Evolutionary conservation across 139 green algal species (phyloP), one percentile per base, ranked within the genome.

Genomic region (Tetraselmis chui): DNA sequence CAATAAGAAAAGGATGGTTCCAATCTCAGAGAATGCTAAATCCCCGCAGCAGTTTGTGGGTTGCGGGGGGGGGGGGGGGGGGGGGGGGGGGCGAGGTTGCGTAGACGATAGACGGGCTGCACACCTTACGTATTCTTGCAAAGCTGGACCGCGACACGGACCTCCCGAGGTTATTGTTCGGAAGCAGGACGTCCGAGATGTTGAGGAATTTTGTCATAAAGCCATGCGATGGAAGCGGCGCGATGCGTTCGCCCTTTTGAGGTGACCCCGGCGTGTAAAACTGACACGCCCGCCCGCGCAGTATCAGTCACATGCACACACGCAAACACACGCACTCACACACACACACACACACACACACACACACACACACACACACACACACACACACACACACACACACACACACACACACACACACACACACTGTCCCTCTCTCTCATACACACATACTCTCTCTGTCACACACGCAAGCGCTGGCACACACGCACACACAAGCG

Each of bases 131-230:
- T 45, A 98, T 96, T 59, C 95, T 90, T 26, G 89, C 78, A 76
- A 92, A 93, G 80, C 90, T 97, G 59, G 90, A 90, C 31, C 93
- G 90, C 75, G 85, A 93, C 45, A 99, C 95, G 26, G 85, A 94
- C 28, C 96, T 89, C 0, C 96, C 96, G 75, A 99, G 91, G 88
- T 99, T 99, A 89, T 99, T 99, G 83, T 79, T 93, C 29, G 93
- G 92, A 85, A 98, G 86, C 82, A 99, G 86, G 11, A 95, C 95
- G 90, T 99, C 96, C 86, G 96, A 88, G 28, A 99, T 95, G 88
- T 99, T 98, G 23, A 98, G 79, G 78, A 88, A 83, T 82, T 94
- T 94, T 1, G 84, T 29, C 5, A 82, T 67, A 78, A 96, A 94
- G 31, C 27, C 80, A 26, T 30, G 29, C 29, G 22, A 18, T 30